Percentiles rank a stretch among this genome's conserved stretches.
These are phyloP conservation scores for Chamaecyparis obtusa DNA, from an alignment of 75 land plant species.

Conservation along the genomic window DNA sequence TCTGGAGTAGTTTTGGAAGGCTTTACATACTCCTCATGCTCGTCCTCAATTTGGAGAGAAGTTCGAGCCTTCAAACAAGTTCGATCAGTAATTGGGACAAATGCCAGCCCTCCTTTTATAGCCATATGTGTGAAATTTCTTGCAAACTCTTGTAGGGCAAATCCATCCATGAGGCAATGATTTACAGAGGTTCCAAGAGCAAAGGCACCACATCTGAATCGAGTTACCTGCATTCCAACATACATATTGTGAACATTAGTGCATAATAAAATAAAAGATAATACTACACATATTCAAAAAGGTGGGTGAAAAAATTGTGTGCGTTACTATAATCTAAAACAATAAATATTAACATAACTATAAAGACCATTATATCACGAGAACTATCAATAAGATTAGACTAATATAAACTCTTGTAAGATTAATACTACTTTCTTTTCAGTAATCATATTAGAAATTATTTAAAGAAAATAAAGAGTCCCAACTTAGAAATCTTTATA, in stretches of 20 bases:
- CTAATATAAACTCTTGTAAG: too few species aligned
- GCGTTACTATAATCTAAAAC: background rate
- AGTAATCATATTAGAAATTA: too few species aligned
- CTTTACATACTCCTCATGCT: constrained; percentile 28
- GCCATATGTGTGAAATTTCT: constrained; percentile 35
- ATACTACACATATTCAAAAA: too few species aligned
- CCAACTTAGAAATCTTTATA: too few species aligned
- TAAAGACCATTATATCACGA: too few species aligned
- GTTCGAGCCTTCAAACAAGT: constrained; percentile 38
- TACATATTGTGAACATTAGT: too few species aligned
- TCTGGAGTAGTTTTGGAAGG: background rate
- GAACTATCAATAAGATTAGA: too few species aligned
- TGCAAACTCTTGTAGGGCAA: constrained; percentile 14
- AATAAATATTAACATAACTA: too few species aligned
- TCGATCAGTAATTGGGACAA: constrained; percentile 35
- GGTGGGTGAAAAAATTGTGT: too few species aligned
- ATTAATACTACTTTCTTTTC: too few species aligned
- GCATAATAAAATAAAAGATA: too few species aligned
- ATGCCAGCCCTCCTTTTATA: constrained; percentile 24
- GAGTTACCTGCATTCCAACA: constrained; percentile 24
- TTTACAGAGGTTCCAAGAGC: constrained; percentile 27
- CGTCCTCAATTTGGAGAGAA: constrained; percentile 38
- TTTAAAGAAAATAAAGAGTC: too few species aligned
- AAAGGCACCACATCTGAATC: constrained; percentile 37
- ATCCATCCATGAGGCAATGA: constrained; percentile 36